Conservation (phyloP, 306 rosid species). For the Corylus avellana region DNA sequence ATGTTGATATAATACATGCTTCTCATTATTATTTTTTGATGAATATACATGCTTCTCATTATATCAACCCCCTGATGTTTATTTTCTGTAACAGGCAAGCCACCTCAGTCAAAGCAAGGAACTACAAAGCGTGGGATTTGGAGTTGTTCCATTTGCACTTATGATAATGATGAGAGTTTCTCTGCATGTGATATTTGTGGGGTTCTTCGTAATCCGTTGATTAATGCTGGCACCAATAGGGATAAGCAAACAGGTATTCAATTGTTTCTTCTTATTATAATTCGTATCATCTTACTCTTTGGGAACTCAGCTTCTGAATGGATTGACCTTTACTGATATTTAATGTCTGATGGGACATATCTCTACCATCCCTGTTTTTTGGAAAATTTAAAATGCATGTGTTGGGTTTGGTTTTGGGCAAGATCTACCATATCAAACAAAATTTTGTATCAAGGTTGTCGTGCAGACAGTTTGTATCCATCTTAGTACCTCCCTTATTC, state of each 20-base stretch:
- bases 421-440: conserved; percentile 4
- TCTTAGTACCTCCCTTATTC: conserved; percentile 5
- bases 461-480: neutral
- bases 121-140: conserved; percentile 47
- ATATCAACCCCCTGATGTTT: conserved; percentile 19
- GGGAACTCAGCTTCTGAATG: conserved; percentile 12
- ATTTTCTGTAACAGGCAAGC: conserved; percentile 43
- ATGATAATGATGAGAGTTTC: conserved; percentile 80
- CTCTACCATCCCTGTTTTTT: neutral
- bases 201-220: conserved; percentile 63
- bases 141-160: conserved; percentile 83
- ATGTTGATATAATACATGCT: conserved; percentile 3
- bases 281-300: neutral
- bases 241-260: conserved; percentile 62
- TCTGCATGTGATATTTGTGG: conserved; percentile 85
- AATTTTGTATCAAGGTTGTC: conserved; percentile 17
- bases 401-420: conserved; percentile 15
- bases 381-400: neutral
- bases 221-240: conserved; percentile 26
- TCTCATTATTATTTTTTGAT: neutral
- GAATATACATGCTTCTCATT: neutral
- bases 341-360: conserved; percentile 26
- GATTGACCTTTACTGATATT: neutral
- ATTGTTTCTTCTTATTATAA: conserved; percentile 22
- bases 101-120: conserved; percentile 47